Evolutionary conservation across 306 rosid genomes (phyloP).

Genomic region (Citrullus amarus): DNA sequence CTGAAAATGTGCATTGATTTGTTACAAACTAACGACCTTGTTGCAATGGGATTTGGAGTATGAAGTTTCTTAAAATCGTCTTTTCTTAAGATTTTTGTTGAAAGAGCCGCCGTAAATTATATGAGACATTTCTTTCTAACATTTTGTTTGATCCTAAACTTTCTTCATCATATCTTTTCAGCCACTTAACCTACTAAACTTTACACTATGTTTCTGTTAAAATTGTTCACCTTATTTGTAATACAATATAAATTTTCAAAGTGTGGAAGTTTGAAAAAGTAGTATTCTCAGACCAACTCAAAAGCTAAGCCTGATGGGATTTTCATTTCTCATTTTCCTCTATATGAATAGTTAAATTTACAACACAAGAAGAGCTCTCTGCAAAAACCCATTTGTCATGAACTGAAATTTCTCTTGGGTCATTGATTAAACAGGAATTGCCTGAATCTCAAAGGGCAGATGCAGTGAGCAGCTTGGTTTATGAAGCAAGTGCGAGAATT

Average conservation of each 20-base stretch:
- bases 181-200: not conserved
- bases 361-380: not conserved
- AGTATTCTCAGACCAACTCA: too few species aligned
- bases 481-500: slow-evolving; percentile 85
- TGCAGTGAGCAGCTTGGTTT: slow-evolving; percentile 93
- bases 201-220: not conserved
- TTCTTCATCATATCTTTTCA: not conserved
- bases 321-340: not conserved
- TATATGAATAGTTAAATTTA: not conserved
- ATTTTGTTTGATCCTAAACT: not conserved
- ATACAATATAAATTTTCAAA: not conserved
- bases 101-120: not conserved
- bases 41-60: not conserved
- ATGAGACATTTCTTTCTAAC: not conserved
- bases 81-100: not conserved
- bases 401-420: not conserved
- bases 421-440: slow-evolving; percentile 38
- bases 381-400: not conserved
- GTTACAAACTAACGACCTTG: not conserved
- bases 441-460: slow-evolving; percentile 88
- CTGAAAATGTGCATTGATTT: not conserved
- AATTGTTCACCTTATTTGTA: not conserved
- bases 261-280: not conserved
- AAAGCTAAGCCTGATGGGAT: too few species aligned
- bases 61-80: not conserved